Evolutionary conservation across 169 alveolate genomes (phyloP).

Genomic region (Plasmodium cynomolgi): DNA sequence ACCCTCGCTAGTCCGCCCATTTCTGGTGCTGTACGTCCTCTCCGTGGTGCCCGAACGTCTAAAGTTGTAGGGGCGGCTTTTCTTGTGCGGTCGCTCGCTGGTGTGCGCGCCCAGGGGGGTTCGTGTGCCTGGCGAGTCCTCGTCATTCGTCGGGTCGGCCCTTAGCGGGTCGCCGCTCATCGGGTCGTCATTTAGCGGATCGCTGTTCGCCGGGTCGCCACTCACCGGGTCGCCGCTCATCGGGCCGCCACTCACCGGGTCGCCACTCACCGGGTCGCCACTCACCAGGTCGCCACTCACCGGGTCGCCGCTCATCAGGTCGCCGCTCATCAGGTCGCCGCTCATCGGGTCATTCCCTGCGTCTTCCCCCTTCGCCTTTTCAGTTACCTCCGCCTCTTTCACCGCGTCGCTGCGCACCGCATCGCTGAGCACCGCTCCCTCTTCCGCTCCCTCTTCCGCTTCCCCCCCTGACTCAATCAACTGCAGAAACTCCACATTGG

Average conservation of each 20-base stretch:
- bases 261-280: neutral
- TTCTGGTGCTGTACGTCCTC: neutral
- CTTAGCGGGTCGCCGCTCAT: neutral
- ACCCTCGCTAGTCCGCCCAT: neutral
- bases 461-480: neutral
- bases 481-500: conserved; percentile 20
- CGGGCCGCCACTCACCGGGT: neutral
- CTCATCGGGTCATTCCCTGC: neutral
- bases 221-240: neutral
- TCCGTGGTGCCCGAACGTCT: neutral
- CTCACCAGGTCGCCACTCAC: neutral
- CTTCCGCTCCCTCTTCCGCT: neutral
- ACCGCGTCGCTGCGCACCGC: neutral
- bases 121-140: neutral
- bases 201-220: neutral
- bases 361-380: neutral
- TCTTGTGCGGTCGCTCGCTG: neutral
- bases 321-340: neutral
- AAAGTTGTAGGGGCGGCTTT: neutral
- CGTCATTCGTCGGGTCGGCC: neutral
- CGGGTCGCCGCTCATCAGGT: neutral
- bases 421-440: neutral
- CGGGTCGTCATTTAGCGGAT: neutral
- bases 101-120: neutral
- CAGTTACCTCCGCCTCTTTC: neutral